phyloP scores from a whole-genome alignment of 164 flowering plant species.

The Umbilicus rupestris region DNA sequence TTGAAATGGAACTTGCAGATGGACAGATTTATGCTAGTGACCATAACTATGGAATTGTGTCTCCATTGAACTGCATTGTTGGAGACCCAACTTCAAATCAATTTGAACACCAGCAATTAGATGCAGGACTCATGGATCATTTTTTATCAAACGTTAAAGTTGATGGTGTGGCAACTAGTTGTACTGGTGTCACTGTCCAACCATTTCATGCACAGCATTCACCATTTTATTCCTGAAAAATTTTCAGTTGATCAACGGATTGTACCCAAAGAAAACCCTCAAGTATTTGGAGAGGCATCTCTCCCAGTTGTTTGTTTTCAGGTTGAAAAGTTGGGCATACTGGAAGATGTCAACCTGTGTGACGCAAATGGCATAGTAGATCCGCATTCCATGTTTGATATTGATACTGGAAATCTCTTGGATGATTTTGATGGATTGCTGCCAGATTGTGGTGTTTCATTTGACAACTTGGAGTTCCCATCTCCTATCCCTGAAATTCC shows the following conservation, averaged over 20 bases:
- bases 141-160: constrained; percentile 27
- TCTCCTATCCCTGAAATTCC: constrained; percentile 40
- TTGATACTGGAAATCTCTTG: constrained; percentile 29
- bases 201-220: constrained; percentile 17
- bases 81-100: constrained; percentile 28
- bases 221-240: constrained; percentile 18
- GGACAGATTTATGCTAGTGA: constrained; percentile 27
- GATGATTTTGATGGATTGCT: constrained; percentile 26
- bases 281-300: constrained; percentile 21
- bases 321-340: constrained; percentile 23
- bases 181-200: constrained; percentile 12
- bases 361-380: constrained; percentile 14
- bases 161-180: constrained; percentile 16
- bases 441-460: constrained; percentile 38
- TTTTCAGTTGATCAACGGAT: constrained; percentile 22
- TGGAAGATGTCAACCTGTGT: constrained; percentile 23
- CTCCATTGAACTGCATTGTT: constrained; percentile 22
- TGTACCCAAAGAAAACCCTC: constrained; percentile 21
- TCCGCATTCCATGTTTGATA: constrained; percentile 12
- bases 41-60: constrained; percentile 28
- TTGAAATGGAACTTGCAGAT: constrained; percentile 35
- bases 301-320: constrained; percentile 15
- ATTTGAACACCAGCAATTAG: constrained; percentile 34
- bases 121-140: constrained; percentile 29
- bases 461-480: constrained; percentile 34